Evolutionary conservation across 2,329 filamentous ascomycete genomes (phyloP).

Genomic region (Botrytis hyacinthi): DNA sequence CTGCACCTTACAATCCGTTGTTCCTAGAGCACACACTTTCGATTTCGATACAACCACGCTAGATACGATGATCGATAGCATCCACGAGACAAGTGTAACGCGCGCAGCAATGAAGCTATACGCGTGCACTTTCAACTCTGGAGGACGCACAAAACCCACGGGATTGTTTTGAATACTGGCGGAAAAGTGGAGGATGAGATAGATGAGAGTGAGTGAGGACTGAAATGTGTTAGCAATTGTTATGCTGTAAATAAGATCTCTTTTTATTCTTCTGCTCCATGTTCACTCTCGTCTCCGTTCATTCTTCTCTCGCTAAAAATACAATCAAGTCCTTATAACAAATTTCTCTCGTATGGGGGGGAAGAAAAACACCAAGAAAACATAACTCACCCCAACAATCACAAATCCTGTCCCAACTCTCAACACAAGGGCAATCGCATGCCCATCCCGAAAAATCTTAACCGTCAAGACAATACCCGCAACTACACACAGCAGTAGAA

Average conservation of each 20-base stretch:
- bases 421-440: background rate
- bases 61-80: slow-evolving; percentile 27
- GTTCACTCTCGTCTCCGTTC: no score
- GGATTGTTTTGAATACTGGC: slow-evolving; percentile 28
- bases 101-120: slow-evolving; percentile 33
- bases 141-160: slow-evolving; percentile 28
- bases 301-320: no score
- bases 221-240: slow-evolving; percentile 14
- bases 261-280: no score
- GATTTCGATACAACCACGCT: slow-evolving; percentile 28
- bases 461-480: slow-evolving; percentile 24
- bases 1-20: slow-evolving; percentile 24
- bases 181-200: slow-evolving; percentile 29
- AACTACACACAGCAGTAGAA: slow-evolving; percentile 22
- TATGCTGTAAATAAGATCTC: no score
- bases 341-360: no score
- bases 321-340: no score
- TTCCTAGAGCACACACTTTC: slow-evolving; percentile 22
- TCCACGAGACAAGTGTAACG: slow-evolving; percentile 29
- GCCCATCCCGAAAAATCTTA: slow-evolving; percentile 10
- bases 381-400: slow-evolving; percentile 29
- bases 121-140: slow-evolving; percentile 28
- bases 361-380: background rate
- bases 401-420: slow-evolving; percentile 16
- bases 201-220: slow-evolving; percentile 28